These are phyloP conservation scores for Amauroascus verrucosus DNA, from an alignment of 2,329 filamentous ascomycete species.

Conservation along the genomic window DNA sequence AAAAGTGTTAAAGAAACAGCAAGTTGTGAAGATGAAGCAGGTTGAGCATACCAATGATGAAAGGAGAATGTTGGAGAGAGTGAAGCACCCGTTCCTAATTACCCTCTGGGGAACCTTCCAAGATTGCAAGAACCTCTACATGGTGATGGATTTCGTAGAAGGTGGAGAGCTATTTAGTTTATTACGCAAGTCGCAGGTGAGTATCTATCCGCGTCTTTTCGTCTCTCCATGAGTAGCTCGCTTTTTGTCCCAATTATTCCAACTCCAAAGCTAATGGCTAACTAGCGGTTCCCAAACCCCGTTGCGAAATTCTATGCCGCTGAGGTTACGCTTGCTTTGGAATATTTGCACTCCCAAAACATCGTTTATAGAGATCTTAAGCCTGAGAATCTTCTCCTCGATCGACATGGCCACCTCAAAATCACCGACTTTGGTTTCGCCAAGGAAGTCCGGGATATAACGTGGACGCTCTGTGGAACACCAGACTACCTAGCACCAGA, in stretches of 20 bases:
- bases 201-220: constrained; percentile 29
- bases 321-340: constrained; percentile 87
- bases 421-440: constrained; percentile 99
- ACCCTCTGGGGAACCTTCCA: constrained; percentile 98
- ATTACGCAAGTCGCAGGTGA: constrained; percentile 80
- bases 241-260: background rate
- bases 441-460: constrained; percentile 96
- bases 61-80: constrained; percentile 85
- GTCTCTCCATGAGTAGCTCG: constrained; percentile 14
- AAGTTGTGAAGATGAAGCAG: constrained; percentile 99
- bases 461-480: constrained; percentile 95
- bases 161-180: constrained; percentile 95
- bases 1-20: constrained; percentile 96
- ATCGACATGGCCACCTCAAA: constrained; percentile 88
- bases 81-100: constrained; percentile 95
- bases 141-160: constrained; percentile 99
- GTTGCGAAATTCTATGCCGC: constrained; percentile 99
- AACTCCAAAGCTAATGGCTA: constrained; percentile 5
- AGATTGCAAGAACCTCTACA: constrained; percentile 90
- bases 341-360: constrained; percentile 87
- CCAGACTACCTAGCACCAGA: constrained; percentile 96
- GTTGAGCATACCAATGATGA: constrained; percentile 99
- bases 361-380: constrained; percentile 98
- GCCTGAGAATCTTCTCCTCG: constrained; percentile 83
- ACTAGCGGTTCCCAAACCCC: constrained; percentile 92